These are phyloP conservation scores for Xylaria curta DNA, from an alignment of 495 filamentous ascomycete species.

Conservation along the genomic window DNA sequence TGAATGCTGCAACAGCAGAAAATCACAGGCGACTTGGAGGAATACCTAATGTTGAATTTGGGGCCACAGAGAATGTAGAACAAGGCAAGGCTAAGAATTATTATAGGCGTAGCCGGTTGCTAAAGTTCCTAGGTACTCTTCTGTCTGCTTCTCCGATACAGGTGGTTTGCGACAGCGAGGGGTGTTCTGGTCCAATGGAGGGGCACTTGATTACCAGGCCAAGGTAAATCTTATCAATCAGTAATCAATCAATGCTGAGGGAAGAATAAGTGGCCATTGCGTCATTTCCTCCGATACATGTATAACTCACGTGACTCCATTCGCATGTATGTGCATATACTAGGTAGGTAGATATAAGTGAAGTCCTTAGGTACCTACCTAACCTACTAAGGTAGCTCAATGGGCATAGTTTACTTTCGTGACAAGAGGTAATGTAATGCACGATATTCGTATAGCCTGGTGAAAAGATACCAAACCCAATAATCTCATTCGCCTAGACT, in stretches of 20 bases:
- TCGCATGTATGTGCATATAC: not conserved
- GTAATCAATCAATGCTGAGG: slow-evolving; percentile 14
- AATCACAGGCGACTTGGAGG: not conserved
- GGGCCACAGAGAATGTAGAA: not conserved
- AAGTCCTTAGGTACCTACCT: too few species aligned
- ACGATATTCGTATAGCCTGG: not conserved
- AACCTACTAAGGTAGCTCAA: too few species aligned
- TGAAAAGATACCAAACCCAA: not conserved
- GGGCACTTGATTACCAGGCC: slow-evolving; percentile 40
- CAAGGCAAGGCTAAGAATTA: not conserved
- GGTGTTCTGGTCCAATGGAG: slow-evolving; percentile 36
- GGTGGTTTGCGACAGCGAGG: slow-evolving; percentile 22
- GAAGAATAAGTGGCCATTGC: slow-evolving; percentile 21
- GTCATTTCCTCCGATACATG: slow-evolving; percentile 8
- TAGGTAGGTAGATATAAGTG: not conserved
- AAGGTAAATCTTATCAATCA: slow-evolving; percentile 10
- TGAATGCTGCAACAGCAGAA: not conserved
- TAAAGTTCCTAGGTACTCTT: not conserved
- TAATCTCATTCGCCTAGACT: not conserved
- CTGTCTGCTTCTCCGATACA: slow-evolving; percentile 25
- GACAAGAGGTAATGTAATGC: too few species aligned
- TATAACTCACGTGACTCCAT: slow-evolving; percentile 8
- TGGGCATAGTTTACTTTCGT: too few species aligned
- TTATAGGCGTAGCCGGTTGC: not conserved
- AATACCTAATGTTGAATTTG: not conserved